Evolutionary conservation across 2,329 filamentous ascomycete species (phyloP), one percentile per base, ranked within the genome.

Genomic region (Phyllosticta ampelicida): DNA sequence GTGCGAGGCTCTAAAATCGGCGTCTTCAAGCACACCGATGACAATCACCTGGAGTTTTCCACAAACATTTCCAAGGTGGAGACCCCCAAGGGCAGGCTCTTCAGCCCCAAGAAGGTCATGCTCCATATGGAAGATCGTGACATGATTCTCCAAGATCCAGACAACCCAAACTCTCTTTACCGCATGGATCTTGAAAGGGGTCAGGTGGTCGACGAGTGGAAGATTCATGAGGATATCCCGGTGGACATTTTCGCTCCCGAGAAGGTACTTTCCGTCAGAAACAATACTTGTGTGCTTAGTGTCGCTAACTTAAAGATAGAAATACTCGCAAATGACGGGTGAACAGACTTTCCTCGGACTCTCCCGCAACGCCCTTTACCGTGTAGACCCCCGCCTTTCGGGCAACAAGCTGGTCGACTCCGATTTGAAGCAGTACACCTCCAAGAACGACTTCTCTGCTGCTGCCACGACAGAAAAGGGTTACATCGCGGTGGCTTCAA

Each of bases 141-240:
- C 68, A 86, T 96, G 81, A 88, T 96, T 61, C 74, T 96, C 60
- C 91, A 96, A 71, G 91, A 95, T 65, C 78, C 72, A 23, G 75
- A 85, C 55, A 87, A 97, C 63, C 89, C 92, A 1, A 92, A 96
- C 75, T 90, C 89, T 55, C 80, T 99, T 1, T 99, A 91, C 71
- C 89, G 89, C 51, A 97, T 99, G 94, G 94, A 99, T 74, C 80
- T 99, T 51, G 92, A 99, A 72, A 95, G 95, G 65, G 94, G 94
- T 64, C 97, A 96, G 75, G 89, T 99, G 36, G 90, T 97, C 1
- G 94, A 99, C 68, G 94, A 99, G 73, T 99, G 94, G 94, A 96
- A 96, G 66, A 82, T 99, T 13, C 92, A 99, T 68, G 92, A 99
- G 62, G 89, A 97, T 69, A 96, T 99, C 58, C 86, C 89, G 0